Evolutionary conservation across 2,329 filamentous ascomycete genomes (phyloP), one percentile per base, ranked within the genome.

Genomic region (Xylariaceae sp.): DNA sequence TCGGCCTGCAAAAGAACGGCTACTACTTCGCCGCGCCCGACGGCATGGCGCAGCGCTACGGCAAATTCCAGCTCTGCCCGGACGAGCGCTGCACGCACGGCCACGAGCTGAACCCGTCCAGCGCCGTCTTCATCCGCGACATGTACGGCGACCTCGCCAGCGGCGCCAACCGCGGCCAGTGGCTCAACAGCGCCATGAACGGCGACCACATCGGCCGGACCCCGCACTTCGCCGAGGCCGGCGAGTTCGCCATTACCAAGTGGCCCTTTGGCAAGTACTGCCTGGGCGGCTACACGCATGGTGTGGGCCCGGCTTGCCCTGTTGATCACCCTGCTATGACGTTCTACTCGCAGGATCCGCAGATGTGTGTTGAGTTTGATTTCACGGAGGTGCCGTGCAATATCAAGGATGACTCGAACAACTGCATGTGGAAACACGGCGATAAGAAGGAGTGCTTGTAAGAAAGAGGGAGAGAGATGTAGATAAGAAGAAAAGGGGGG

Each of bases 221-320:
- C 3, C 57, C 57, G 1, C 7, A 41, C 9, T 62, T 62, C 54
- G 48, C 60, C n/a, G 11, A 8, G 3, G 60, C 60, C 10, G 60
- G 60, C 13, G 45, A 62, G 39, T 62, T 62, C 55, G 52, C 57
- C 13, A 55, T 62, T 11, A 62, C 45, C 54, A 62, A 62, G 41
- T 62, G 60, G 60, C 54, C 57, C 4, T 60, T 54, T n/a, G 60
- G 57, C 9, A 62, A 60, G 54, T 62, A 62, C 52, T 62, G 60
- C 30, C 60, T 62, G 2, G 57, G 60, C 13, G 60, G 60, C 13
- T 37, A 53, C 35, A 50, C 57, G 3, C 51, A 52, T 13, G 60
- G 60, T 3, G 11, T 62, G 17, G 60, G 60, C 23, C 60, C 60
- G 10, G 60, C 60, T 11, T 62, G 60, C 37, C 60, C 60, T 13